Percentiles rank a stretch among this genome's conserved stretches.
phyloP scores from a whole-genome alignment of 148 eudicot genomes.

The Rhododendron henanense region DNA sequence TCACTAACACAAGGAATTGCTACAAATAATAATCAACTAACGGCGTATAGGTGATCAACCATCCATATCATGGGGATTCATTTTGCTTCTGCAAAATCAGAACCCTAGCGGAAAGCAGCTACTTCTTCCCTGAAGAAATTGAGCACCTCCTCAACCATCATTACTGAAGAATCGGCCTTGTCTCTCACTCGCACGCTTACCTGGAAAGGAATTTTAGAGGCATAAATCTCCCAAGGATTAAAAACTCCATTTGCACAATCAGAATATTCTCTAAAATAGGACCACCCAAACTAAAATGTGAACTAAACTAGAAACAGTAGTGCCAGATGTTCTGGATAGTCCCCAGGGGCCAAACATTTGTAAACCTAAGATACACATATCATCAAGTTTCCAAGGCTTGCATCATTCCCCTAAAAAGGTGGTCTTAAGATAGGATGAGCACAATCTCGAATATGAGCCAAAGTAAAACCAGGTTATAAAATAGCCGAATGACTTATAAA shows the following conservation, averaged over 20 bases:
- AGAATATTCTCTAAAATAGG: not conserved
- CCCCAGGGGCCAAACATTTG: not conserved
- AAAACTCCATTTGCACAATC: not conserved
- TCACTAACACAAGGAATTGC: not conserved
- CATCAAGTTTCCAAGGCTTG: not conserved
- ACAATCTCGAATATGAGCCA: not conserved
- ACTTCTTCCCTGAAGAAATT: slow-evolving; percentile 53
- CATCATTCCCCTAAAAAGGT: not conserved
- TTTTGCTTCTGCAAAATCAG: not conserved
- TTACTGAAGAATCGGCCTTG: slow-evolving; percentile 34
- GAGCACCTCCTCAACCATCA: slow-evolving; percentile 53
- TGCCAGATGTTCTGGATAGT: not conserved
- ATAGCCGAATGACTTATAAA: not conserved
- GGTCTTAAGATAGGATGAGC: not conserved
- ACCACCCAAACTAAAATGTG: not conserved
- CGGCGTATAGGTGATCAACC: not conserved
- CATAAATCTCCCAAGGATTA: not conserved
- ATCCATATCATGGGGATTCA: not conserved
- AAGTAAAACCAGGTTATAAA: not conserved
- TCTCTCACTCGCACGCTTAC: slow-evolving; percentile 76
- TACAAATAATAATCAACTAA: not conserved
- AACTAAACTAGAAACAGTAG: not conserved
- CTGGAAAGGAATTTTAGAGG: slow-evolving; percentile 28
- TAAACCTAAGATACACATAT: not conserved
- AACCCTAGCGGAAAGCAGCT: slow-evolving; percentile 45